Conservation (phyloP, 1,139 yeast genomes). For the Hansenula sp. region DNA sequence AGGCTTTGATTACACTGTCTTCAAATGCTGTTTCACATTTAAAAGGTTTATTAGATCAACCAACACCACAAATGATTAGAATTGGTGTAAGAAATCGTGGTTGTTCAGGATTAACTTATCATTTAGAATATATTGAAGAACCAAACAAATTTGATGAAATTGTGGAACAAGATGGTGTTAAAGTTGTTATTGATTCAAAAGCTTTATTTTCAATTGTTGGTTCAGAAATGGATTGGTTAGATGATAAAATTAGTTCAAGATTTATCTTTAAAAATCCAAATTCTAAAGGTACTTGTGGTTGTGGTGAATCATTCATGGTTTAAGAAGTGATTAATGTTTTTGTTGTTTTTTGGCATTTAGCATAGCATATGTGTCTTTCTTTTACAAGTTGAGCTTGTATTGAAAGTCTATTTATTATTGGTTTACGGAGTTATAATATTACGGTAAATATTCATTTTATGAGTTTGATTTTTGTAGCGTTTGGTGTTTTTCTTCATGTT, state of each 20-base stretch:
- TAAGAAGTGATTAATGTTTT: slow-evolving; percentile 25
- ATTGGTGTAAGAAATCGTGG: slow-evolving; percentile 96
- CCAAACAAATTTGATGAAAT: slow-evolving; percentile 94
- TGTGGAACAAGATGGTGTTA: slow-evolving; percentile 90
- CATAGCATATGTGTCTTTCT: background rate
- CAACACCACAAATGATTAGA: slow-evolving; percentile 83
- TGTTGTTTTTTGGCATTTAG: too few relatives aligned
- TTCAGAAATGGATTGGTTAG: slow-evolving; percentile 97
- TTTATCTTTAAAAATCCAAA: slow-evolving; percentile 94
- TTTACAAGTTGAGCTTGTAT: background rate
- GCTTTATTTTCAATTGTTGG: slow-evolving; percentile 95
- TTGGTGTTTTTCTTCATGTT: too few relatives aligned
- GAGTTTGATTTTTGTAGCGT: too few relatives aligned
- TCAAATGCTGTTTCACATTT: slow-evolving; percentile 73
- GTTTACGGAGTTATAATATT: background rate
- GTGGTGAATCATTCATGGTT: slow-evolving; percentile 98
- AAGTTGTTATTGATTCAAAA: slow-evolving; percentile 89
- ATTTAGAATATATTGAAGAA: slow-evolving; percentile 80
- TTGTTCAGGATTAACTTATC: slow-evolving; percentile 91
- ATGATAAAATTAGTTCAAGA: slow-evolving; percentile 82
- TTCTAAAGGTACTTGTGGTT: slow-evolving; percentile 96
- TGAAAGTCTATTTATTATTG: background rate
- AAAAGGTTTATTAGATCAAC: slow-evolving; percentile 62
- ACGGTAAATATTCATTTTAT: background rate
- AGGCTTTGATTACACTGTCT: slow-evolving; percentile 80